Base-by-base conservation (phyloP, 345 rosid genomes). In the Hirschfeldia incana region DNA sequence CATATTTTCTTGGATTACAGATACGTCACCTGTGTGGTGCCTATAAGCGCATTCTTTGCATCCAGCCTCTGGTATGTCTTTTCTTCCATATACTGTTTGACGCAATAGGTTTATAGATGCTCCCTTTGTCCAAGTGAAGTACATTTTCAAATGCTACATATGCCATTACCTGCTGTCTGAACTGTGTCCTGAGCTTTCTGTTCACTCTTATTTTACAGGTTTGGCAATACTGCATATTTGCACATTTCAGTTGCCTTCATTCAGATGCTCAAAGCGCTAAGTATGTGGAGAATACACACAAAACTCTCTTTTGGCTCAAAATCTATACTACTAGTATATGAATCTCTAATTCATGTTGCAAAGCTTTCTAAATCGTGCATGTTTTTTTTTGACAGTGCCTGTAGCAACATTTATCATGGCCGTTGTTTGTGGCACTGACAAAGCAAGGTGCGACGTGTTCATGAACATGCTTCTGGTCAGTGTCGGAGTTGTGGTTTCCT, bases 231-330 rank as follows among this genome's bases (percentile, higher is more conserved):
- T 71, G 98, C 98, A 51, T 92, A 90, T 82, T 84, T 94, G 84
- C 88, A 85, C 80, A 92, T 92, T 69, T 92, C 98, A 3, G 97
- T 92, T 76, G 97, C 98, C 85, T 94, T 91, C 85, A 92, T 94
- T 76, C 98, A 94, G 85, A 92, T 94, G 99, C 99, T 95, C 68
- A 93, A 93, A 87, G 97, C 98, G 74, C 79, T 93, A 80, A 91
- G 98, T 95, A 93, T 69, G 97, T 90, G 60, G 32, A 81, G 12
- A 62, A 33, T 6, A 61, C 62, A 57, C 49, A 64, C 82, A 76
- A 37, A 29, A 6, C 58, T 4, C 33, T 29, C 12, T 74, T 49
- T 53, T 36, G 63, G 15, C 55, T 53, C 27, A 65, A 7, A 15
- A 53, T 42, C 58, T 55, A 26, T 21, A 42, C 70, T 13, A 39